Evolutionary conservation across 805 yeast genomes (phyloP).

Genomic region (Cyberlindnera mrakii): DNA sequence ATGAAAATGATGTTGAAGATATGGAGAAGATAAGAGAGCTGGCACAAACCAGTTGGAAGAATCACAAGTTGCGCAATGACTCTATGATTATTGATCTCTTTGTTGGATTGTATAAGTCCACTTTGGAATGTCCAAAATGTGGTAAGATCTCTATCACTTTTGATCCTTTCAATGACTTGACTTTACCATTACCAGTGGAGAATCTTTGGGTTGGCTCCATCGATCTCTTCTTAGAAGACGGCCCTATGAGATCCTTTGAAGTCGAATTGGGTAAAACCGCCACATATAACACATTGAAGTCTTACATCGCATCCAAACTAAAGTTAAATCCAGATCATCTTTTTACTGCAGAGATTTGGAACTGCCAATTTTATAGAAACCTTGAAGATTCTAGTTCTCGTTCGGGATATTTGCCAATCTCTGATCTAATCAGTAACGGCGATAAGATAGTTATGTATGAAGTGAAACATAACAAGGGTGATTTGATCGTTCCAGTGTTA

Average conservation of each 20-base stretch:
- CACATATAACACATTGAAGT: slow-evolving; percentile 55
- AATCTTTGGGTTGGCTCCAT: slow-evolving; percentile 67
- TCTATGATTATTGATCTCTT: slow-evolving; percentile 81
- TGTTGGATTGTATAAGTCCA: slow-evolving; percentile 87
- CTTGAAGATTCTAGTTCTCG: slow-evolving; percentile 56
- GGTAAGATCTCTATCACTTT: slow-evolving; percentile 75
- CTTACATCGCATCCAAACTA: slow-evolving; percentile 48
- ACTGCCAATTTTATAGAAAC: slow-evolving; percentile 60
- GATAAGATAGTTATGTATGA: slow-evolving; percentile 70
- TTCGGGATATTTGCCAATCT: slow-evolving; percentile 50
- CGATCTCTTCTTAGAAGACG: slow-evolving; percentile 52
- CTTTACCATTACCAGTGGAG: slow-evolving; percentile 80
- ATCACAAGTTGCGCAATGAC: slow-evolving; percentile 75
- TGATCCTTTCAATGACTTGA: slow-evolving; percentile 88
- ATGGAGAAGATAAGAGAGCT: slow-evolving; percentile 47
- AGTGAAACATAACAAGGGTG: slow-evolving; percentile 33
- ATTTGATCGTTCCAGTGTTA: slow-evolving; percentile 56
- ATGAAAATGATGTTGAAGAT: slow-evolving; percentile 54
- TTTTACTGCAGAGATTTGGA: slow-evolving; percentile 57
- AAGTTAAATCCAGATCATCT: slow-evolving; percentile 31
- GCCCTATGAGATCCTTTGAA: slow-evolving; percentile 47
- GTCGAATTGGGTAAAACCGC: slow-evolving; percentile 68
- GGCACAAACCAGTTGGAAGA: slow-evolving; percentile 75
- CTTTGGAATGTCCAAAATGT: slow-evolving; percentile 84
- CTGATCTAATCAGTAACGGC: slow-evolving; percentile 54